Evolutionary conservation across 345 rosid species (phyloP), one percentile per base, ranked within the genome.

Genomic region (Lumnitzera racemosa): DNA sequence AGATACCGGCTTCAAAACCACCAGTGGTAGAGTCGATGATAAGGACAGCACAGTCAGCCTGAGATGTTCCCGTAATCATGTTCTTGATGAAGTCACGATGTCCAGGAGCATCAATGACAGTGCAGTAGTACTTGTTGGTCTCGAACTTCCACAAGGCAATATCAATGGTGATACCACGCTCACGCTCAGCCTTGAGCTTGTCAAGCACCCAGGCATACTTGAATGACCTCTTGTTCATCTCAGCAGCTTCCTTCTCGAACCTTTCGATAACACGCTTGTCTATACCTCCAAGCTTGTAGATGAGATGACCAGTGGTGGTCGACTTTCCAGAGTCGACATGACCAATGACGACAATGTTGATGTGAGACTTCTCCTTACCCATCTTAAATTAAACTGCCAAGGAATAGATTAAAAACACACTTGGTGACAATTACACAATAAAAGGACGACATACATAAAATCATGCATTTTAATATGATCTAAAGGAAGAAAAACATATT

Each of bases 201-300:
- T 86, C 92, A 55, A 86, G 67, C 51, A 83, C 92, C 89, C 87
- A 86, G 20, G 92, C 92, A 51, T 86, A 86, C 67, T 86, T 86
- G 74, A 86, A 86, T 13, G 89, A 83, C 73, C 89, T 79, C 61
- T 86, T 86, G 83, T 83, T 86, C 92, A 83, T 83, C 73, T 81
- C 89, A 71, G 92, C 87, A 67, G 89, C 87, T 47, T 86, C 94
- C 80, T 84, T 83, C 78, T 86, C 89, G 4, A 86, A 86, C 61
- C 89, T 83, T 73, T 86, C 87, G 7, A 86, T 86, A 20, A 86
- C 92, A 76, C 89, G 89, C 80, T 86, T 83, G 81, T 86, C 87
- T 59, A 83, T 86, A 63, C 87, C 94, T 53, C 94, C 87, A 60
- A 86, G 84, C 84, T 86, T 86, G 79, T 84, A 53, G 56, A 53